These are phyloP conservation scores for Auricularia sp. DNA, from an alignment of 768 basidiomycete species.

Conservation along the genomic window DNA sequence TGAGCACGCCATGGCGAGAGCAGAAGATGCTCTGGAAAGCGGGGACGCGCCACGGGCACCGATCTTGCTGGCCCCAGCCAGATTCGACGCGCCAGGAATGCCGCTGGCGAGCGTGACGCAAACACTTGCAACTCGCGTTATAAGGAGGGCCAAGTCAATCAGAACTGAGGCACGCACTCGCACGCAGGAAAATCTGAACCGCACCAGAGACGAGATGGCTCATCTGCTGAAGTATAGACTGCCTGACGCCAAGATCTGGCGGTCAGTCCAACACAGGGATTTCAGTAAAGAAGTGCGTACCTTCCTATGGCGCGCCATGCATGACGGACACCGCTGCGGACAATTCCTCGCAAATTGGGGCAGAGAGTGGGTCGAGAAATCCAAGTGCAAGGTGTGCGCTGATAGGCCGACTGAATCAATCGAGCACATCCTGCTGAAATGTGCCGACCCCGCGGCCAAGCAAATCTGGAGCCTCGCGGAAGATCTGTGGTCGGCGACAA, in stretches of 20 bases:
- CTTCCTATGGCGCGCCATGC: constrained; percentile 24
- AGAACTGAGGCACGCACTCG: too few relatives aligned
- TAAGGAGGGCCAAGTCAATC: too few relatives aligned
- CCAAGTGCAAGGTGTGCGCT: constrained; percentile 5
- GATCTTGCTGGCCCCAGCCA: background rate
- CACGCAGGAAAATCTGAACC: constrained; percentile 5
- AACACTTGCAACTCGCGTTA: too few relatives aligned
- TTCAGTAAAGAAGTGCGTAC: constrained; percentile 29
- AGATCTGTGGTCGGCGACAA: too few relatives aligned
- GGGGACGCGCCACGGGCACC: background rate
- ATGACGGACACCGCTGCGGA: constrained; percentile 19
- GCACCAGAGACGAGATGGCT: constrained; percentile 22
- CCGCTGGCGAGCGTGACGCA: background rate
- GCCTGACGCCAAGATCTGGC: constrained; percentile 14
- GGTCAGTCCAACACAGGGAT: constrained; percentile 12
- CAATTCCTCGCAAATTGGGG: constrained; percentile 10
- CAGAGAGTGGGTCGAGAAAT: constrained; percentile 10
- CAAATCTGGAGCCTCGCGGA: too few relatives aligned
- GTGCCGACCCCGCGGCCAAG: too few relatives aligned
- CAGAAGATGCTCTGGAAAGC: too few relatives aligned
- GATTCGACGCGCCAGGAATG: background rate
- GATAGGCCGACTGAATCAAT: too few relatives aligned
- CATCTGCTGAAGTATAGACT: constrained; percentile 19
- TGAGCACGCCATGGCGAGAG: too few relatives aligned
- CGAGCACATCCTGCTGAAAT: too few relatives aligned